Evolutionary conservation across 1,139 yeast species (phyloP), one percentile per base, ranked within the genome.

Genomic region (Kazachstania sp.): DNA sequence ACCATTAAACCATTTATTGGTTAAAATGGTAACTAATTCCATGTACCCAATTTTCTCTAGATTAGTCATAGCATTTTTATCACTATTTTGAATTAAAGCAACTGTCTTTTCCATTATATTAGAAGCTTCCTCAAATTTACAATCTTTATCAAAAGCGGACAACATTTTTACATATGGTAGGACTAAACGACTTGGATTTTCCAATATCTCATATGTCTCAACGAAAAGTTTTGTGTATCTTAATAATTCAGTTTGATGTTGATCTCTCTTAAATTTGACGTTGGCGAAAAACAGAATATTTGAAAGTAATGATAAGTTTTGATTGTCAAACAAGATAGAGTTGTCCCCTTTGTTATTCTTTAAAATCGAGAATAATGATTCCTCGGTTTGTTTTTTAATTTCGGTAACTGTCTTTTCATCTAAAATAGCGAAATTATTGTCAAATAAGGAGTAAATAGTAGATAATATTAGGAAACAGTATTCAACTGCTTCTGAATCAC

Each of bases 21-120:
- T 66, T 23, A 82, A 49, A 31, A 86, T 60, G 3, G 86, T 70
- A 18, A 84, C 58, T 16, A 76, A 64, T 56, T 85, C 81, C 41
- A 85, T 68, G 54, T 83, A 82, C 1, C 79, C 79, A 19, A 81
- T 64, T 54, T 79, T 73, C 41, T 55, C 57, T 42, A 60, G 57
- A 16, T 29, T 37, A 9, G 26, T 34, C 23, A 43, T 44, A 8
- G 15, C 9, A n/a, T 36, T 28, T 32, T 41, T 13, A 7, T 30
- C 12, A 40, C 16, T 28, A 37, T 40, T 23, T 11, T 34, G 15
- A 19, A 40, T n/a, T 19, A 37, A 18, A 7, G 19, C n/a, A 2
- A 37, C 20, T 4, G 51, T 39, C 20, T 49, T 41, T 6, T 44
- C 39, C 34, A 65, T 46, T 8, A 56, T 39, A 1, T 41, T 23